Evolutionary conservation across 257 asterid species (phyloP), one percentile per base, ranked within the genome.

Genomic region (Solanum rostratum): DNA sequence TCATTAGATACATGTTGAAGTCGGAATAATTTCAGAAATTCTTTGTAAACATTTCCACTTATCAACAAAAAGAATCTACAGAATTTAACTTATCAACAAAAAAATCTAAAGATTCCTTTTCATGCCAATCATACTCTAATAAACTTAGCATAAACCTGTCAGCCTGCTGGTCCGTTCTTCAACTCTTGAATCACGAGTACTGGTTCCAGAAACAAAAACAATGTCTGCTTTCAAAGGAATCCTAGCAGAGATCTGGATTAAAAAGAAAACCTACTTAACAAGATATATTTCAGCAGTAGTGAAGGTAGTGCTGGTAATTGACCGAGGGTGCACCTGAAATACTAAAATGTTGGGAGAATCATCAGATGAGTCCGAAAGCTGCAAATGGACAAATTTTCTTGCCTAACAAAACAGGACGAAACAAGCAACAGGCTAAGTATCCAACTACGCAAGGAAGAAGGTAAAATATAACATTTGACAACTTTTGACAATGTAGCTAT

Each of bases 301-400:
- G 78, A 49, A 54, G 46, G 19, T 3, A 20, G 43, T 4, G 16
- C 3, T 66, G 22, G 54, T 4, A 46, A 74, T 50, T 46, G 43
- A 46, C 81, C 27, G 24, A 68, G 78, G 16, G 85, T 60, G 82
- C 82, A 97, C 99, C 99, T 97, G 98, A 91, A 97, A 95, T 87
- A 97, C 97, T 79, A 97, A 92, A 89, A 97, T 88, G 74, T 93
- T 97, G 59, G 99, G 90, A 86, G 92, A 91, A 85, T 88, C 84
- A 62, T 92, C 98, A 73, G 94, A 89, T 81, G 97, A 90, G 88
- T 97, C 97, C 50, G 99, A 92, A 85, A 97, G 98, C 93, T 91
- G 97, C 89, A 94, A 88, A 82, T 91, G 91, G 74, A 92, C 95
- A 87, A 83, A 74, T 39, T 82, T 86, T 87, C 97, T 92, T 83